Evolutionary conservation across 495 filamentous ascomycete genomes (phyloP).

Genomic region (Trichoderma parareesei): DNA sequence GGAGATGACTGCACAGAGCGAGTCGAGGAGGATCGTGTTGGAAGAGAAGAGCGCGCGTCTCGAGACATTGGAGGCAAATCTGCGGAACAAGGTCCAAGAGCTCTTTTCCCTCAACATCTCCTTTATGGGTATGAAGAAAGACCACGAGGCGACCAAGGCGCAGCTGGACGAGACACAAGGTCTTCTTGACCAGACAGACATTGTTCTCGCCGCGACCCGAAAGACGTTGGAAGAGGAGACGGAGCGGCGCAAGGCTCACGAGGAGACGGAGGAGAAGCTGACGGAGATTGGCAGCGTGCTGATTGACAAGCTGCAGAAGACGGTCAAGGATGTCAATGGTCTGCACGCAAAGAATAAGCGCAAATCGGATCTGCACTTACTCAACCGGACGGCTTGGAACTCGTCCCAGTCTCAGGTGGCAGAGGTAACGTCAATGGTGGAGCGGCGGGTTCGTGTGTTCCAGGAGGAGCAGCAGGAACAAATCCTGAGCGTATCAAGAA

Average conservation of each 20-base stretch:
- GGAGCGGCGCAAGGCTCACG: constrained; percentile 69
- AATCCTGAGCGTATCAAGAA: constrained; percentile 53
- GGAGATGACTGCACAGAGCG: constrained; percentile 79
- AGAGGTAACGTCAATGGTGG: constrained; percentile 66
- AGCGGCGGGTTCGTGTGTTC: constrained; percentile 61
- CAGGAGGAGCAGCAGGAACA: constrained; percentile 59
- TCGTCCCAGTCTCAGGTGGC: constrained; percentile 65
- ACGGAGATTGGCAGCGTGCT: constrained; percentile 62
- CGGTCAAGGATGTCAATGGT: constrained; percentile 69
- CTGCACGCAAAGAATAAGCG: constrained; percentile 77
- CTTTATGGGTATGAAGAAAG: constrained; percentile 77
- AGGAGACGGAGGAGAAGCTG: constrained; percentile 74
- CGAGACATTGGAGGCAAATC: constrained; percentile 80
- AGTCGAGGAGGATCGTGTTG: constrained; percentile 82
- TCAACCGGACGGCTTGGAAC: constrained; percentile 73
- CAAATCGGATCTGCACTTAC: constrained; percentile 68
- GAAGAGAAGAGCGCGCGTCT: constrained; percentile 91
- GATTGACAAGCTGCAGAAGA: constrained; percentile 62
- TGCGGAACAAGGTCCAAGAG: constrained; percentile 87
- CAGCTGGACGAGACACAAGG: constrained; percentile 70
- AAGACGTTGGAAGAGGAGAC: constrained; percentile 75
- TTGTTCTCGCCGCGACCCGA: constrained; percentile 64
- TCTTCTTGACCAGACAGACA: constrained; percentile 78
- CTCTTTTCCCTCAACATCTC: constrained; percentile 75
- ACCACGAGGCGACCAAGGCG: constrained; percentile 65